A percentile compares a stretch with the other conserved stretches of the same genome.
Conservation (phyloP, 2,329 filamentous ascomycete genomes). For the Sporothrix pseudoabietina region DNA sequence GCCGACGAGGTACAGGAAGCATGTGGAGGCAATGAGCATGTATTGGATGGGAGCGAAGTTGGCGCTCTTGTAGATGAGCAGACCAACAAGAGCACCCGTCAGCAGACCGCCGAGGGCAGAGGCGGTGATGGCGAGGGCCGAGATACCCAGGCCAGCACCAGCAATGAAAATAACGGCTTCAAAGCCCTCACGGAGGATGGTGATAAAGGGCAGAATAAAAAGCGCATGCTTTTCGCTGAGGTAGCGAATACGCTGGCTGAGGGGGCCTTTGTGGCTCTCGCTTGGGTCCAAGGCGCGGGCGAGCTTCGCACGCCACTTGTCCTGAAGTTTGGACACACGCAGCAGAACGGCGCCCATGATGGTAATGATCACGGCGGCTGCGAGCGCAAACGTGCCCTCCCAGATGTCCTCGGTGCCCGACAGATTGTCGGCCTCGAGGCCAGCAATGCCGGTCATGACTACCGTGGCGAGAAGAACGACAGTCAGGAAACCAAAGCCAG, state of each 20-base stretch:
- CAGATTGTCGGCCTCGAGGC: constrained; percentile 64
- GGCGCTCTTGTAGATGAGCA: constrained; percentile 64
- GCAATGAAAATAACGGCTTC: constrained; percentile 80
- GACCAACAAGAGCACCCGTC: constrained; percentile 65
- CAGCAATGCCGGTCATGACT: constrained; percentile 74
- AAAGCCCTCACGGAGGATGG: constrained; percentile 73
- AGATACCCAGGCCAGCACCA: constrained; percentile 69
- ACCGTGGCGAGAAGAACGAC: constrained; percentile 66
- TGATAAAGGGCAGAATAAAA: constrained; percentile 78
- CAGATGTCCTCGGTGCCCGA: constrained; percentile 66
- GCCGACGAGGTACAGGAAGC: constrained; percentile 80
- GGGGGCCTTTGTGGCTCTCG: constrained; percentile 44
- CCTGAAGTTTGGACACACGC: constrained; percentile 72
- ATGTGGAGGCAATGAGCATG: constrained; percentile 81
- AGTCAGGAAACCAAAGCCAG: constrained; percentile 62
- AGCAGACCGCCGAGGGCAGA: constrained; percentile 67
- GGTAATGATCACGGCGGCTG: constrained; percentile 71
- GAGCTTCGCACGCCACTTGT: constrained; percentile 77
- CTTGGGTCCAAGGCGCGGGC: constrained; percentile 60
- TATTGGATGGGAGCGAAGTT: constrained; percentile 33
- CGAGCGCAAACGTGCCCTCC: constrained; percentile 69
- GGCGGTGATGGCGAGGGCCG: constrained; percentile 69
- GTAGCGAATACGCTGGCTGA: constrained; percentile 49
- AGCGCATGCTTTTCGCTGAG: constrained; percentile 73
- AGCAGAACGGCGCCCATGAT: constrained; percentile 73